Evolutionary conservation across 768 basidiomycete species (phyloP), one percentile per base, ranked within the genome.

Genomic region (Phylloporus arenicola): DNA sequence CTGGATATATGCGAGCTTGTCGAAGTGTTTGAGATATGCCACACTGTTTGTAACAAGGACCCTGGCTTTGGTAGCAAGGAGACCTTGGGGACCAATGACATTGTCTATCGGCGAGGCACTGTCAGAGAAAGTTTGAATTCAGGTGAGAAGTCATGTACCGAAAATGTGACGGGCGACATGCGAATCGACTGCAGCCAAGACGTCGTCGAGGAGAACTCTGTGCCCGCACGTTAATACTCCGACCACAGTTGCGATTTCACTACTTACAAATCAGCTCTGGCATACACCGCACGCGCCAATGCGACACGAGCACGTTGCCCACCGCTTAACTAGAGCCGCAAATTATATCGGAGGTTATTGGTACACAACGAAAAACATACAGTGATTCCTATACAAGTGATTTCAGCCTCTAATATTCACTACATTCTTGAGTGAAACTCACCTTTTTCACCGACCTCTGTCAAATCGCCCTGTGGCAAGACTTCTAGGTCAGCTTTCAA

Each of bases 241-340:
- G 19, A 16, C 25, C 0, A 20, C 1, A 5, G 16, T 9, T 8
- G 9, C 1, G 6, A 3, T 6, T 25, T 7, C 12, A 24, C 14
- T 6, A 67, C 82, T 60, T 58, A 92, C 80, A 96, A 65, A 65
- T 98, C 94, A 1, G 93, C 92, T 40, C 93, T 79, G 3, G 92
- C 84, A 67, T 97, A 97, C 0, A 95, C 88, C 3, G 90, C 91
- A 27, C 93, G 75, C 6, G 95, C 95, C 9, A 96, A 73, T 13
- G 86, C 80, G 7, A 94, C 76, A 25, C 91, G 82, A 45, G 91
- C 88, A 14, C 87, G 80, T 64, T 93, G 88, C 0, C 92, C 92
- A 33, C 92, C 90, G 56, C 85, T 87, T 51, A 90, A 64, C 83
- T 88, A 48, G 19, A 39, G 33, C 45, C 30, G 16, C 6, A 58